Conservation (phyloP, 164 flowering plant genomes). For the Sedum album region DNA sequence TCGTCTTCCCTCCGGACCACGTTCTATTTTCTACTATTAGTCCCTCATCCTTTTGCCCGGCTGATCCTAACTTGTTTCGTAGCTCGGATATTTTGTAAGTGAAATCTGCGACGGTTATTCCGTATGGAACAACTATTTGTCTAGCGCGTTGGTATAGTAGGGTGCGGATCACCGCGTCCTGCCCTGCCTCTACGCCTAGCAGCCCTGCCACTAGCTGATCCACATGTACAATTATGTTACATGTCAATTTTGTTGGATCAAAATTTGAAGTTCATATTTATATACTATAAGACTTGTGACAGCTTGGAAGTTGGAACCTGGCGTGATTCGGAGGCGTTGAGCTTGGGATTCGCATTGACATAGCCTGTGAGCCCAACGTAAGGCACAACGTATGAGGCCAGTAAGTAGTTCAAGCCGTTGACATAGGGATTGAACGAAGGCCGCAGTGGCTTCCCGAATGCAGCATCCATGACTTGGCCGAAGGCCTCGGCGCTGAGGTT, state of each 20-base stretch:
- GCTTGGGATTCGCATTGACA: conserved; percentile 57
- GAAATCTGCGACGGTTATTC: conserved; percentile 59
- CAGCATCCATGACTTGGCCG: conserved; percentile 39
- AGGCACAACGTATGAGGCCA: conserved; percentile 77
- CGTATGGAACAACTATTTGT: conserved; percentile 41
- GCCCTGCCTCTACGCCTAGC: conserved; percentile 74
- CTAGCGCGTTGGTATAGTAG: conserved; percentile 33
- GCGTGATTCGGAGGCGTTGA: conserved; percentile 21
- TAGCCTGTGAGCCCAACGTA: conserved; percentile 90
- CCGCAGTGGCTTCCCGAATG: conserved; percentile 33
- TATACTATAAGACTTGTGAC: not conserved
- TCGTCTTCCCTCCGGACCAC: conserved; percentile 42
- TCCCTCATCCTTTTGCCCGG: conserved; percentile 68
- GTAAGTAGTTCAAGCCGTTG: conserved; percentile 43
- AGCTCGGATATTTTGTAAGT: conserved; percentile 45
- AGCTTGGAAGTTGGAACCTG: conserved; percentile 18
- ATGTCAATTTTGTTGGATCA: not conserved
- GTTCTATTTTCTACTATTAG: conserved; percentile 18
- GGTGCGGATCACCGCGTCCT: conserved; percentile 72
- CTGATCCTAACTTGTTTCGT: conserved; percentile 44
- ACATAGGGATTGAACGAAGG: conserved; percentile 85
- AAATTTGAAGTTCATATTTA: not conserved
- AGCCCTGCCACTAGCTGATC: conserved; percentile 61
- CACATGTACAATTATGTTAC: not conserved
- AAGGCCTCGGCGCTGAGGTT: conserved; percentile 44